phyloP scores from a whole-genome alignment of 2,329 filamentous ascomycete genomes.

The Curvularia verruculosa region DNA sequence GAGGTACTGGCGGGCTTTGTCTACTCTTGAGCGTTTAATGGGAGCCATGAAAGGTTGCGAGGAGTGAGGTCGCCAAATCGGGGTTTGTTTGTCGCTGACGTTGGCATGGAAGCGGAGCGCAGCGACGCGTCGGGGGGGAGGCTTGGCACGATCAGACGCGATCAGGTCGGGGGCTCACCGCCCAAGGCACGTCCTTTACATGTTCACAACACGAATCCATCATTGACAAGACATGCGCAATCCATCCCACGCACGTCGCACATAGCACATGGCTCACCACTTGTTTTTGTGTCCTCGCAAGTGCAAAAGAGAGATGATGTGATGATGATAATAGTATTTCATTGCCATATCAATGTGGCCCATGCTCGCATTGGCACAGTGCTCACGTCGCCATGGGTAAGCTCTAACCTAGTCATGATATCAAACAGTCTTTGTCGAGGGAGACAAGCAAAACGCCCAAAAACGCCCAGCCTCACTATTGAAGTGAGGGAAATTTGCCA shows the following conservation, averaged over 20 bases:
- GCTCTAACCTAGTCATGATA: constrained; percentile 8
- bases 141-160: constrained; percentile 38
- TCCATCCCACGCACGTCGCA: too few relatives aligned
- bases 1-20: constrained; percentile 58
- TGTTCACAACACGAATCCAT: not conserved
- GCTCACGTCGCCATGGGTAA: constrained; percentile 16
- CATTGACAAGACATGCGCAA: not conserved
- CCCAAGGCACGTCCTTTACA: constrained; percentile 3
- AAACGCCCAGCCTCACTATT: constrained; percentile 34
- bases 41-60: constrained; percentile 49
- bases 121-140: constrained; percentile 38
- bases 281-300: not conserved
- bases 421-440: constrained; percentile 9
- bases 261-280: not conserved
- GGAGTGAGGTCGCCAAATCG: constrained; percentile 20
- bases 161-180: constrained; percentile 23
- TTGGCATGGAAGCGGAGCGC: constrained; percentile 22
- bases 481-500: constrained; percentile 42
- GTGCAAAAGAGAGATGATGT: not conserved
- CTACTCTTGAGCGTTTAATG: constrained; percentile 49
- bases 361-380: constrained; percentile 41
- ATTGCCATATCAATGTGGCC: constrained; percentile 28
- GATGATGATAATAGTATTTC: constrained; percentile 23
- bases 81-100: constrained; percentile 32
- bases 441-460: constrained; percentile 28